These are phyloP conservation scores for Spathaspora gorwiae DNA, from an alignment of 805 yeast genomes.

Conservation along the genomic window DNA sequence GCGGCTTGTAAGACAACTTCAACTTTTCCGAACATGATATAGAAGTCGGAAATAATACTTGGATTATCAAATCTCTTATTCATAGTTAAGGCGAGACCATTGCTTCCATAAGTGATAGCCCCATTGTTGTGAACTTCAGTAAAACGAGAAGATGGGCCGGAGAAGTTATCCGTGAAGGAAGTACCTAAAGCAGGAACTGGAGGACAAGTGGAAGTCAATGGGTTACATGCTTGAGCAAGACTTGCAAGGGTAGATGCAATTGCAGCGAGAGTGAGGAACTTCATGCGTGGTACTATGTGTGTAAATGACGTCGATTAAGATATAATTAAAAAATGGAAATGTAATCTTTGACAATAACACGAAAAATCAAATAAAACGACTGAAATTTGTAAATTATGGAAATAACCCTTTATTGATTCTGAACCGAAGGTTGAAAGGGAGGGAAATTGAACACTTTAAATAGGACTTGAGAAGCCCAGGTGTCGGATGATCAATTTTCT, in stretches of 20 bases:
- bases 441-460: no score
- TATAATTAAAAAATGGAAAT: no score
- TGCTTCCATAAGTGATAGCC: conserved; percentile 22
- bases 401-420: no score
- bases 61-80: conserved; percentile 72
- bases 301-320: not conserved
- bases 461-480: no score
- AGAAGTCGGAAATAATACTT: conserved; percentile 68
- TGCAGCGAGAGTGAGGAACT: conserved; percentile 2
- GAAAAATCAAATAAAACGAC: no score
- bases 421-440: no score
- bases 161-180: conserved; percentile 27
- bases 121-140: conserved; percentile 16
- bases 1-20: conserved; percentile 73
- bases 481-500: no score
- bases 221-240: conserved; percentile 19
- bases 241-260: not conserved
- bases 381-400: no score
- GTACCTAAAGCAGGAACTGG: conserved; percentile 25
- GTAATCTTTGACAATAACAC: no score
- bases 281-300: not conserved
- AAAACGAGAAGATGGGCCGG: conserved; percentile 16
- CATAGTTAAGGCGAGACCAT: conserved; percentile 62
- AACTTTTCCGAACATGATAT: conserved; percentile 84
- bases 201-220: conserved; percentile 21